phyloP scores from a whole-genome alignment of 192 early-diverging fungal genomes.

The Podila minutissima region DNA sequence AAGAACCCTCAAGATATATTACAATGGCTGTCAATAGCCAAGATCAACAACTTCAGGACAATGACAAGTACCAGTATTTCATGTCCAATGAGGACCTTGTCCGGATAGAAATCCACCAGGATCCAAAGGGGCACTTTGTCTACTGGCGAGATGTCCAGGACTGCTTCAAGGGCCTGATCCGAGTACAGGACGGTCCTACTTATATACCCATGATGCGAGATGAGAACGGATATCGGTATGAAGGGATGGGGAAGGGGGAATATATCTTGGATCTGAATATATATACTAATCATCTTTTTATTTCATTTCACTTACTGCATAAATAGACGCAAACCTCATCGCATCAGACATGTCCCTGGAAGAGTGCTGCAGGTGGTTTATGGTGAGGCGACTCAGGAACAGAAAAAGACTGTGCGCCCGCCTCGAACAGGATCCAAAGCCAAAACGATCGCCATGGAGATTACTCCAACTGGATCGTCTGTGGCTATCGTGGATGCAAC shows the following conservation, averaged over 20 bases:
- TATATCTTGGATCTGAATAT: too few species aligned
- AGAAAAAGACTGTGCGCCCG: not conserved
- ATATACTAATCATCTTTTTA: too few species aligned
- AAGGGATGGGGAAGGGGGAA: too few species aligned
- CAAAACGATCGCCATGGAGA: not conserved
- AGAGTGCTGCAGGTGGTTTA: not conserved
- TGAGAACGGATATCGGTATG: not conserved
- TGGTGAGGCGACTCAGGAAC: not conserved
- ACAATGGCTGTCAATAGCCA: not conserved
- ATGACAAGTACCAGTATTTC: not conserved
- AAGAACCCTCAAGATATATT: too few species aligned
- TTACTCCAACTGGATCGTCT: not conserved
- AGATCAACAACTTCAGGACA: not conserved
- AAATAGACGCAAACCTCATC: constrained; percentile 3
- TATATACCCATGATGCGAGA: constrained; percentile 3
- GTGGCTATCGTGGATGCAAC: not conserved
- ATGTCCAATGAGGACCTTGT: not conserved
- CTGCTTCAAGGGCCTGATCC: constrained; percentile 1
- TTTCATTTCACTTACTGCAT: too few species aligned
- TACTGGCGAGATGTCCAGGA: not conserved
- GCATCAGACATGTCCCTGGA: not conserved
- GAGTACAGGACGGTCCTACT: not conserved
- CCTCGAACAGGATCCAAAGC: not conserved
- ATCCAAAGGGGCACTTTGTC: not conserved
- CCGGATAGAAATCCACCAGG: not conserved